A percentile compares a stretch with the other conserved stretches of the same genome.
Evolutionary conservation across 2,329 filamentous ascomycete species (phyloP).

Genomic region (Aspergillus bombycis): DNA sequence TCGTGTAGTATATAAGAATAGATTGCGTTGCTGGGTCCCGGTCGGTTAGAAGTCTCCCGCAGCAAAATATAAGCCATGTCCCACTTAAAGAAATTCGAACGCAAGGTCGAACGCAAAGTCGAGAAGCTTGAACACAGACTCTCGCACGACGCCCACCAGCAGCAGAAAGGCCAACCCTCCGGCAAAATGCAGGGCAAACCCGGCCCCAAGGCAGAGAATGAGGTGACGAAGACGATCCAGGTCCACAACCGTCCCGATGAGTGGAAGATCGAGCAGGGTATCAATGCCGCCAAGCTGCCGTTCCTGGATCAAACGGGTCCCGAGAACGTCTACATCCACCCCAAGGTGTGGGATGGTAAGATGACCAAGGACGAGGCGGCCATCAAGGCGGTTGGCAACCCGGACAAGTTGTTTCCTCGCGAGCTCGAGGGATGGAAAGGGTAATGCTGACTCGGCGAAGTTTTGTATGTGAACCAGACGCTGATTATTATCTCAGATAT

Average conservation of each 20-base stretch:
- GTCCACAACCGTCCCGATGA: slow-evolving; percentile 46
- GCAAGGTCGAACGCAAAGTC: background rate
- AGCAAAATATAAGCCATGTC: background rate
- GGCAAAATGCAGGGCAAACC: background rate
- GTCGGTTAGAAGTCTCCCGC: background rate
- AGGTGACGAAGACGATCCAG: background rate
- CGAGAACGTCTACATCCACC: slow-evolving; percentile 35
- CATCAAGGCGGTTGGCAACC: slow-evolving; percentile 46
- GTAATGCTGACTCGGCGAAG: slow-evolving; percentile 21
- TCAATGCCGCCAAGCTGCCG: slow-evolving; percentile 51
- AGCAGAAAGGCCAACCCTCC: background rate
- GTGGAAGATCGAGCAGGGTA: slow-evolving; percentile 59
- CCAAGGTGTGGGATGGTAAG: slow-evolving; percentile 25
- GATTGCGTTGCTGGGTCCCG: background rate
- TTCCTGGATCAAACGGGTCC: slow-evolving; percentile 51
- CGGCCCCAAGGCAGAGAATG: background rate
- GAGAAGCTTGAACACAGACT: background rate
- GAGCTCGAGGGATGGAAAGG: slow-evolving; percentile 54
- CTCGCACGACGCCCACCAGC: background rate
- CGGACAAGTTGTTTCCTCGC: slow-evolving; percentile 43
- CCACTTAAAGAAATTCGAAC: background rate
- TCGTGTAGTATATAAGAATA: background rate
- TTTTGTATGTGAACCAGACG: background rate
- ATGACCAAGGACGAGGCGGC: slow-evolving; percentile 47
- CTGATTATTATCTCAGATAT: slow-evolving; percentile 48